phyloP scores from a whole-genome alignment of 352 stramenopile species.

The Peronospora destructor region DNA sequence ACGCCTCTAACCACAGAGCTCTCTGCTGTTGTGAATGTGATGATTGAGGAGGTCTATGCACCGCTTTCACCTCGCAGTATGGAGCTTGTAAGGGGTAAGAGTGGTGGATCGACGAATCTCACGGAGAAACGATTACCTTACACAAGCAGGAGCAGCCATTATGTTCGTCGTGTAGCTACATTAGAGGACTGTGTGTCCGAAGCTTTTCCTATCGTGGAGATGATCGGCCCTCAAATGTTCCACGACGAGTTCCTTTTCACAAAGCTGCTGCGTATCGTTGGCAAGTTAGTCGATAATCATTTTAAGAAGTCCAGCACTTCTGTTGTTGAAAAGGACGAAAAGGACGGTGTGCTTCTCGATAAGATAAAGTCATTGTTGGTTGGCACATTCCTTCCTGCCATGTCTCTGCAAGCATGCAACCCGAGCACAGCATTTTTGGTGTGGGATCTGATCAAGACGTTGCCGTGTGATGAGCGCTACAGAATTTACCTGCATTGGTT shows the following conservation, averaged over 20 bases:
- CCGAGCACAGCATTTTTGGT: slow-evolving; percentile 68
- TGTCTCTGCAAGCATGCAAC: slow-evolving; percentile 70
- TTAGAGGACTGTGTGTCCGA: slow-evolving; percentile 40
- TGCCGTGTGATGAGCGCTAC: slow-evolving; percentile 75
- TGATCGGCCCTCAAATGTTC: slow-evolving; percentile 60
- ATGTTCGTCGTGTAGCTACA: slow-evolving; percentile 32
- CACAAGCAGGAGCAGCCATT: slow-evolving; percentile 16
- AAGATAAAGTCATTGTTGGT: slow-evolving; percentile 51
- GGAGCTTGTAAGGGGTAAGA: slow-evolving; percentile 27
- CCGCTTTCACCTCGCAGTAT: slow-evolving; percentile 51
- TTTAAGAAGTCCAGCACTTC: slow-evolving; percentile 16
- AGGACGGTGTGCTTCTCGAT: slow-evolving; percentile 19
- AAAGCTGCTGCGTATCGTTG: slow-evolving; percentile 63
- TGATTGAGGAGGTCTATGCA: slow-evolving; percentile 51
- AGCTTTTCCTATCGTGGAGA: slow-evolving; percentile 53
- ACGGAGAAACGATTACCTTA: slow-evolving; percentile 7
- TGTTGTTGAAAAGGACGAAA: slow-evolving; percentile 7
- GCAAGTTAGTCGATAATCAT: slow-evolving; percentile 43
- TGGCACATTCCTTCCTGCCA: slow-evolving; percentile 59
- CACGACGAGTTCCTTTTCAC: slow-evolving; percentile 66
- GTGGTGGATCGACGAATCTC: neutral
- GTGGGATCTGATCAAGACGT: slow-evolving; percentile 78
- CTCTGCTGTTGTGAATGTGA: slow-evolving; percentile 56
- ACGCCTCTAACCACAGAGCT: slow-evolving; percentile 56
- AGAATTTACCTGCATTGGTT: slow-evolving; percentile 78